These are phyloP conservation scores for Tetrapyrgos nigripes DNA, from an alignment of 1,284 basidiomycete species.

Conservation along the genomic window DNA sequence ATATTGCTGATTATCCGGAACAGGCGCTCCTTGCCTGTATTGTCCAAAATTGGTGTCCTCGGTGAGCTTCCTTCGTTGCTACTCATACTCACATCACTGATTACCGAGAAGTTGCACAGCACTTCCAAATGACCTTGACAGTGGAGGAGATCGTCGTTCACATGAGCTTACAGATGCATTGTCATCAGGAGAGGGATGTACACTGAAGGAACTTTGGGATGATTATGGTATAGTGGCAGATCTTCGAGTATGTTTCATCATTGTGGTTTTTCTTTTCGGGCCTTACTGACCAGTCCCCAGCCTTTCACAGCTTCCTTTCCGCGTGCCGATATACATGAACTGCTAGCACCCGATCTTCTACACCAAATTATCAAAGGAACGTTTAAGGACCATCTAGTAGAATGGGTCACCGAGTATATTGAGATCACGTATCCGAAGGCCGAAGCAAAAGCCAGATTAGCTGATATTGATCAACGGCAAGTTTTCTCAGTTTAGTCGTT, in stretches of 20 bases:
- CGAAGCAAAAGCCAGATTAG: conserved; percentile 24
- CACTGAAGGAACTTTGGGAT: too few relatives aligned
- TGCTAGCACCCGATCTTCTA: too few relatives aligned
- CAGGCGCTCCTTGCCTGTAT: too few relatives aligned
- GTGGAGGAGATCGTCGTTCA: not conserved
- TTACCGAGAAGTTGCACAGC: conserved; percentile 17
- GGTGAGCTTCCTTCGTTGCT: conserved; percentile 16
- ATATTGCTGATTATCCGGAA: too few relatives aligned
- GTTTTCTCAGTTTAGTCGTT: not conserved
- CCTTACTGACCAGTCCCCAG: not conserved
- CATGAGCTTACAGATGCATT: not conserved
- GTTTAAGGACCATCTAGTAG: conserved; percentile 37
- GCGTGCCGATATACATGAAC: conserved; percentile 33
- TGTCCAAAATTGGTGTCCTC: conserved; percentile 23
- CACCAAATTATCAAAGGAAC: too few relatives aligned
- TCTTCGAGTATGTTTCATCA: too few relatives aligned
- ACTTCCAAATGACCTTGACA: conserved; percentile 15
- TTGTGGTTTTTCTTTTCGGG: too few relatives aligned
- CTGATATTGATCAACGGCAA: conserved; percentile 35
- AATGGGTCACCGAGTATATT: conserved; percentile 32
- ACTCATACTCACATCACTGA: not conserved
- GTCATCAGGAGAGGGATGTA: too few relatives aligned
- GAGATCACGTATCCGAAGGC: conserved; percentile 17
- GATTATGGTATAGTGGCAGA: too few relatives aligned
- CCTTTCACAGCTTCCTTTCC: conserved; percentile 19